Percentiles rank a stretch among this genome's conserved stretches.
Conservation (phyloP, 2,329 filamentous ascomycete species). For the Aspergillus amoenus region DNA sequence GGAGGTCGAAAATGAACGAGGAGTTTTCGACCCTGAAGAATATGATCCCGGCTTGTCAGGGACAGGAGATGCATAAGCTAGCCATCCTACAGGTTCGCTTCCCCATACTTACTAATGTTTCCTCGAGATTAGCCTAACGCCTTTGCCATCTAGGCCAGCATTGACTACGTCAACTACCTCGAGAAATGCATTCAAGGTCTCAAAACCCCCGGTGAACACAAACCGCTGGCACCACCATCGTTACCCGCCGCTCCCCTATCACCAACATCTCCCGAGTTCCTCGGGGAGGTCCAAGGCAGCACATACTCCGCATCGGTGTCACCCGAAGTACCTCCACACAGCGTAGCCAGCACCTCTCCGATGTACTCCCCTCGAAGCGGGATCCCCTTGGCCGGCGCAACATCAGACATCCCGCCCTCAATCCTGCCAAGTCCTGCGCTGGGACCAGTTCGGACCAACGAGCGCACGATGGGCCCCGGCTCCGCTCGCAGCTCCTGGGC, state of each 20-base stretch:
- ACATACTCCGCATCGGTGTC: conserved; percentile 37
- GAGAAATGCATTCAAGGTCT: conserved; percentile 83
- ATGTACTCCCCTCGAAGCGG: conserved; percentile 34
- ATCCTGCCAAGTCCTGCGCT: conserved; percentile 39
- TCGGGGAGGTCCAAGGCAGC: conserved; percentile 25
- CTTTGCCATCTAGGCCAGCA: conserved; percentile 67
- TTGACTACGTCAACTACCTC: conserved; percentile 93
- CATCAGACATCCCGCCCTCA: conserved; percentile 30
- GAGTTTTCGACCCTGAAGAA: conserved; percentile 91
- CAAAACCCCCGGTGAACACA: conserved; percentile 53
- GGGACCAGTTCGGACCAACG: conserved; percentile 26
- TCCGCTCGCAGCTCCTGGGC: conserved; percentile 25
- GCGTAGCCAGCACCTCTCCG: conserved; percentile 28
- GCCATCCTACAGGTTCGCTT: conserved; percentile 80
- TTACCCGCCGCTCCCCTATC: conserved; percentile 32
- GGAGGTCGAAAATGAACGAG: conserved; percentile 97
- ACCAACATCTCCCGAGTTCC: conserved; percentile 36
- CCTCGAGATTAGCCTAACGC: conserved; percentile 6
- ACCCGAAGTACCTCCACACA: conserved; percentile 31
- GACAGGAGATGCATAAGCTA: conserved; percentile 95
- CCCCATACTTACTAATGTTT: background rate
- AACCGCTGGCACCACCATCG: conserved; percentile 16
- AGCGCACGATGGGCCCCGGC: conserved; percentile 22
- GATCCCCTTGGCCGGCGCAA: conserved; percentile 21
- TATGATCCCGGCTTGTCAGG: conserved; percentile 94